These are phyloP conservation scores for Sugiyamaella neomexicana DNA, from an alignment of 1,139 yeast species.

Conservation along the genomic window DNA sequence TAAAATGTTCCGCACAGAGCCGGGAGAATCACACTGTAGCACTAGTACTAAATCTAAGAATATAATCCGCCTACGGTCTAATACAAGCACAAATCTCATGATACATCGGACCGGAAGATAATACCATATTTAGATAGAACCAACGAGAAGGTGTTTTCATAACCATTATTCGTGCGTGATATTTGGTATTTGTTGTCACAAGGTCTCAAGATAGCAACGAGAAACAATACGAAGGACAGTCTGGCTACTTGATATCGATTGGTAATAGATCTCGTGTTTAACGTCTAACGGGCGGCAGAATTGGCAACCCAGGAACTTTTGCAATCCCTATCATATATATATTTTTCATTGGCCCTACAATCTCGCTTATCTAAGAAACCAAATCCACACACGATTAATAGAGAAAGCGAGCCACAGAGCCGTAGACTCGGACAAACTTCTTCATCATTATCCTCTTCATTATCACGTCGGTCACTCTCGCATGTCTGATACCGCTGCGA, in stretches of 20 bases:
- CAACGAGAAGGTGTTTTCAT: not conserved
- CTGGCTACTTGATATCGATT: not conserved
- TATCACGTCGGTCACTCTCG: not conserved
- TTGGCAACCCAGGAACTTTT: no score
- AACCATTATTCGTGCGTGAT: no score
- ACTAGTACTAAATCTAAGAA: not conserved
- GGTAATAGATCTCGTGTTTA: no score
- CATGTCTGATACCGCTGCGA: not conserved
- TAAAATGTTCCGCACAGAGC: constrained; percentile 4
- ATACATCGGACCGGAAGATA: not conserved
- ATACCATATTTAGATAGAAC: not conserved
- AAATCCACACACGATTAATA: not conserved
- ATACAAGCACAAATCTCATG: not conserved
- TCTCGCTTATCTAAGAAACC: not conserved
- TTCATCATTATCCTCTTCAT: not conserved
- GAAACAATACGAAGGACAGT: not conserved
- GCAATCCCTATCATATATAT: no score
- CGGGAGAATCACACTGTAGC: not conserved
- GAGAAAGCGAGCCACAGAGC: not conserved
- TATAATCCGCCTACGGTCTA: no score
- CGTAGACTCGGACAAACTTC: not conserved
- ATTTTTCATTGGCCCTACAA: not conserved
- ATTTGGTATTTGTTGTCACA: no score
- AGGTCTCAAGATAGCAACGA: no score
- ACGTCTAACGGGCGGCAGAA: not conserved